Evolutionary conservation across 768 basidiomycete species (phyloP).

Genomic region (Phanerodontia chrysosporium): DNA sequence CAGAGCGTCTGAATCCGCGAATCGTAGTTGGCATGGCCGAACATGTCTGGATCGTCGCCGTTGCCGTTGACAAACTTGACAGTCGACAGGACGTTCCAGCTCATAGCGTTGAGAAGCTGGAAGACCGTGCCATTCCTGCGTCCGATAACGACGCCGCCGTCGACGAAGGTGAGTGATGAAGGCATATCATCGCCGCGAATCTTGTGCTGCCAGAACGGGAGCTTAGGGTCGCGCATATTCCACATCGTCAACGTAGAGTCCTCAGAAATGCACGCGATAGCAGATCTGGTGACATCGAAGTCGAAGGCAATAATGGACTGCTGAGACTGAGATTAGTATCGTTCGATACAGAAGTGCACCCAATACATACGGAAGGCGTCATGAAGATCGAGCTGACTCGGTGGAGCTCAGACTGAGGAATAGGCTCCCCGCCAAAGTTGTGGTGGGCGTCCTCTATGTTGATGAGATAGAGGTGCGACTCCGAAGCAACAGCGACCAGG

Average conservation of each 20-base stretch:
- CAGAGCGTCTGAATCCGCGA: conserved; percentile 81
- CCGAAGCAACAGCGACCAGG: conserved; percentile 79
- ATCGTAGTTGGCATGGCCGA: conserved; percentile 84
- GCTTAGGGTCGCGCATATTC: conserved; percentile 67
- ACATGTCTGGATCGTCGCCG: conserved; percentile 80
- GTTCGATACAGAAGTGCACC: background rate
- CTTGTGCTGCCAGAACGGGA: conserved; percentile 72
- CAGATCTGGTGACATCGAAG: conserved; percentile 74
- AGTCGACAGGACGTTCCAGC: conserved; percentile 69
- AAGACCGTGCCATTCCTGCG: conserved; percentile 82
- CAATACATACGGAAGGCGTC: conserved; percentile 60
- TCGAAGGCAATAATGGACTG: conserved; percentile 82
- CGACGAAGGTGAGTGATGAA: conserved; percentile 81
- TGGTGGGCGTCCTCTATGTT: conserved; percentile 63
- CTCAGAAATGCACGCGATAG: conserved; percentile 76
- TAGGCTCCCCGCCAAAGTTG: conserved; percentile 57
- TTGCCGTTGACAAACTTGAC: conserved; percentile 70
- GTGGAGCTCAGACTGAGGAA: conserved; percentile 64
- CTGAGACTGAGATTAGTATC: background rate
- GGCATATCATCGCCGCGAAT: conserved; percentile 78
- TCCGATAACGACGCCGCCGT: conserved; percentile 81
- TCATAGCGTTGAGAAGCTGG: conserved; percentile 75
- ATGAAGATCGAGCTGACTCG: conserved; percentile 66
- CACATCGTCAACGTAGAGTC: conserved; percentile 80
- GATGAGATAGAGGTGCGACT: conserved; percentile 69